These are phyloP conservation scores for Raddia guianensis DNA, from an alignment of 176 grass and related monocot genomes.

Conservation along the genomic window DNA sequence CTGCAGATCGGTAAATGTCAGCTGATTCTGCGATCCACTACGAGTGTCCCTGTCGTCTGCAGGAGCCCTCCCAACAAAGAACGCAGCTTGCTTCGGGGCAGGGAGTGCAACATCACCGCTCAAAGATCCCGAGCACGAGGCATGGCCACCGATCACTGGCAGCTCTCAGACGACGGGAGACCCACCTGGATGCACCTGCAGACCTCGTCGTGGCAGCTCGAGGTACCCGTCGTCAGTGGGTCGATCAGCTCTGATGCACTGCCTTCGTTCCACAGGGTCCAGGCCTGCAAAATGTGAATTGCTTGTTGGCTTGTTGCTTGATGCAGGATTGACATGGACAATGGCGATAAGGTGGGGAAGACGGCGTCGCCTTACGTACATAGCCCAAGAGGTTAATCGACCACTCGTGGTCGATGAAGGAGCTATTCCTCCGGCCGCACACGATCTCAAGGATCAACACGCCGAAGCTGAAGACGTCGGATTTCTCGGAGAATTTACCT, in stretches of 20 bases:
- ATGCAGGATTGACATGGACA: not conserved
- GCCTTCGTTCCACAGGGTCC: slow-evolving; percentile 61
- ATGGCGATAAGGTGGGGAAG: not conserved
- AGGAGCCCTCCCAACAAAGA: too few relatives aligned
- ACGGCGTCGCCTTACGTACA: slow-evolving; percentile 44
- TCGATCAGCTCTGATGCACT: slow-evolving; percentile 49
- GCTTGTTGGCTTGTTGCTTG: not conserved
- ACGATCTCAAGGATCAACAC: slow-evolving; percentile 70
- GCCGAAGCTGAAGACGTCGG: slow-evolving; percentile 68
- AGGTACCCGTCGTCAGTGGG: slow-evolving; percentile 45
- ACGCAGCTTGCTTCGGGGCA: too few relatives aligned
- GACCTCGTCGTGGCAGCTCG: slow-evolving; percentile 35
- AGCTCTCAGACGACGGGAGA: too few relatives aligned
- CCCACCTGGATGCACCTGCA: slow-evolving; percentile 69
- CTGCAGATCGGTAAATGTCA: too few relatives aligned
- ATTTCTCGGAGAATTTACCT: slow-evolving; percentile 69
- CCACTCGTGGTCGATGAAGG: slow-evolving; percentile 46
- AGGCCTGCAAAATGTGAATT: slow-evolving; percentile 48
- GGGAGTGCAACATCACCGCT: too few relatives aligned
- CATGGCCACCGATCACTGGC: too few relatives aligned
- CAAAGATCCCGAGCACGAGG: too few relatives aligned
- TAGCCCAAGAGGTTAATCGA: slow-evolving; percentile 74
- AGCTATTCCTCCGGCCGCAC: slow-evolving; percentile 59
- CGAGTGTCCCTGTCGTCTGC: too few relatives aligned
- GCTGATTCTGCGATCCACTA: too few relatives aligned